Evolutionary conservation across 208 protist species (phyloP).

Genomic region (Crithidia thermophila): DNA sequence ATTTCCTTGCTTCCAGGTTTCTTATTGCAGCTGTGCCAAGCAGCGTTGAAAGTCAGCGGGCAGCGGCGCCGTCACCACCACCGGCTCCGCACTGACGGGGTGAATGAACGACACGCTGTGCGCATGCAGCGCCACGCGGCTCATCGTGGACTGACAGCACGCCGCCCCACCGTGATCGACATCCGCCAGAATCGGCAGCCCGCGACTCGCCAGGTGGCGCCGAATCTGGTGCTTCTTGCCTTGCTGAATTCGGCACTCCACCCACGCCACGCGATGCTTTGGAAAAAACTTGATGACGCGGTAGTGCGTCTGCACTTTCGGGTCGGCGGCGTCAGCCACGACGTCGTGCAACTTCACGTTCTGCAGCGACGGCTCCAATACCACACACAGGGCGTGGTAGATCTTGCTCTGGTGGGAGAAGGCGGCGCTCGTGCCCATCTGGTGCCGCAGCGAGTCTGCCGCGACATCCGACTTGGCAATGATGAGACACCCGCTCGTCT

Average conservation of each 20-base stretch:
- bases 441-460: constrained; percentile 67
- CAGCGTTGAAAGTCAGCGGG: constrained; percentile 54
- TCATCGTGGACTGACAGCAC: constrained; percentile 57
- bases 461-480: constrained; percentile 68
- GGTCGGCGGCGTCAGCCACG: constrained; percentile 50
- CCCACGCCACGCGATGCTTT: constrained; percentile 46
- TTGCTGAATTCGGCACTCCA: constrained; percentile 83
- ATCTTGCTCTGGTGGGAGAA: constrained; percentile 64
- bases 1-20: background rate
- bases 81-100: constrained; percentile 42
- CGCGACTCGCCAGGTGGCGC: constrained; percentile 69
- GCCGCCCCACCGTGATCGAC: constrained; percentile 80
- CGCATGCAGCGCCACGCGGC: constrained; percentile 79
- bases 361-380: constrained; percentile 64
- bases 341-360: constrained; percentile 49
- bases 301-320: constrained; percentile 66
- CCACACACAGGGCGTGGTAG: constrained; percentile 77
- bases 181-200: constrained; percentile 79
- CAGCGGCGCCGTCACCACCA: constrained; percentile 52
- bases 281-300: constrained; percentile 60
- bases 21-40: constrained; percentile 25
- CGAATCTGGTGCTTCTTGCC: constrained; percentile 91
- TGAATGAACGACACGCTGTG: constrained; percentile 65
- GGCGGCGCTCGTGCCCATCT: constrained; percentile 75
- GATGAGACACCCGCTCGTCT: constrained; percentile 77